These are phyloP conservation scores for Fraxinus albicans DNA, from an alignment of 305 asterid species.

Conservation along the genomic window DNA sequence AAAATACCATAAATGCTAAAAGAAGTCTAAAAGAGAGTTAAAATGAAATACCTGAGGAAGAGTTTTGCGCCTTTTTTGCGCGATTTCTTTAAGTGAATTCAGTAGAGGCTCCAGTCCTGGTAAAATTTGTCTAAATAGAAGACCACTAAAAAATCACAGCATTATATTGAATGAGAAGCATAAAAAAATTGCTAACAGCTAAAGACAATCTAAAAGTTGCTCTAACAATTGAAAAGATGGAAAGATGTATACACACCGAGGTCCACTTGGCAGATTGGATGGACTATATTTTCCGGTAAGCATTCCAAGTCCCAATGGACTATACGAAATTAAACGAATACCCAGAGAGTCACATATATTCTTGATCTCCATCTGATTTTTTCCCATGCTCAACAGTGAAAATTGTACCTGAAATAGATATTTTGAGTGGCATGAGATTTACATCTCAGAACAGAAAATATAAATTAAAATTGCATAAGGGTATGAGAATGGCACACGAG, in stretches of 20 bases:
- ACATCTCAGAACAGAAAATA: conserved; percentile 10
- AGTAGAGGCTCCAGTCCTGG: conserved; percentile 83
- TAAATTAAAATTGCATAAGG: background rate
- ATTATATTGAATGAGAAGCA: conserved; percentile 13
- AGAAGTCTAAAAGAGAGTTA: background rate
- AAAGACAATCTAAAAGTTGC: background rate
- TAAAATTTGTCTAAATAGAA: conserved; percentile 72
- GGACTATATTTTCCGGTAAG: conserved; percentile 84
- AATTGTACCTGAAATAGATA: conserved; percentile 64
- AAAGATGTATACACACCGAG: conserved; percentile 46
- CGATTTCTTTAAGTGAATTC: conserved; percentile 53
- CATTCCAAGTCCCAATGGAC: conserved; percentile 96
- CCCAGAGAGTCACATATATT: conserved; percentile 67
- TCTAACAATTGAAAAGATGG: background rate
- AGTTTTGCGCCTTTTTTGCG: conserved; percentile 61
- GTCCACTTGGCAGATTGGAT: conserved; percentile 81
- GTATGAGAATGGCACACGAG: background rate
- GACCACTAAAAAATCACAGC: conserved; percentile 47
- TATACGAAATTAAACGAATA: conserved; percentile 70
- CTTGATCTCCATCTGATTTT: conserved; percentile 76
- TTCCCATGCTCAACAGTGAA: conserved; percentile 84
- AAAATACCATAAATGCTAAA: background rate
- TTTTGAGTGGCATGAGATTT: conserved; percentile 4
- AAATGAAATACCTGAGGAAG: conserved; percentile 56
- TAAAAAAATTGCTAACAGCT: conserved; percentile 5